Evolutionary conservation across 2,329 filamentous ascomycete genomes (phyloP), one percentile per base, ranked within the genome.

Genomic region (Sarocladiaceae sp.): DNA sequence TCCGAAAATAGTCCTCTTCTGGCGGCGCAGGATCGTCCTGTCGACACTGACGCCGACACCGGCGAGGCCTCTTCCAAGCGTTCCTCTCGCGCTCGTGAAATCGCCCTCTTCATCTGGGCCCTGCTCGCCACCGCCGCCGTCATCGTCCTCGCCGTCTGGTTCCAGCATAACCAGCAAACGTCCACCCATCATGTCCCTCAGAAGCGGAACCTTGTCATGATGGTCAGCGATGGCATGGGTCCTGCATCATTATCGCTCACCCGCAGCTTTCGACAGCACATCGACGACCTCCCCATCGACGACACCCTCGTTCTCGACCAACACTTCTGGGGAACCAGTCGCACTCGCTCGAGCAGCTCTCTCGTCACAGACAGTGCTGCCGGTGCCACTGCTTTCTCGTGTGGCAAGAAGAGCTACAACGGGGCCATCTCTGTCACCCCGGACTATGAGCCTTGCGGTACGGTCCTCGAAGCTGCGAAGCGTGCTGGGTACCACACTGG

Each of bases 211-310:
- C 73, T 98, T 44, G 84, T 98, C 55, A 97, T 98, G 72, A 98
- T 98, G 93, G 91, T 98, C 29, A 95, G 88, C 1, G 93, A 98
- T 63, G 93, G 93, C 58, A 98, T 98, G 93, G 93, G 93, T 0
- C 93, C 93, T 6, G 88, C 93, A 7, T 91, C 88, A 55, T 73
- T 98, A 44, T 85, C 85, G 20, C 66, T 98, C 60, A 95, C 93
- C 6, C 78, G 93, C 46, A 86, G 82, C 59, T 98, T 85, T 68
- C 81, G 86, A 53, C 93, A 98, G 64, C 78, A 83, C 53, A 74
- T 82, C 45, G 76, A 86, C 31, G 79, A 75, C 4, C 72, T 94
- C n/a, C 82, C 87, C 1, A 77, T 77, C 52, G 77, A 83, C 55
- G 81, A 95, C 56, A 82, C 82, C 15, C 74, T 98, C 42, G 75